Evolutionary conservation across 345 rosid genomes (phyloP), one percentile per base, ranked within the genome.

Genomic region (Kandelia obovata): DNA sequence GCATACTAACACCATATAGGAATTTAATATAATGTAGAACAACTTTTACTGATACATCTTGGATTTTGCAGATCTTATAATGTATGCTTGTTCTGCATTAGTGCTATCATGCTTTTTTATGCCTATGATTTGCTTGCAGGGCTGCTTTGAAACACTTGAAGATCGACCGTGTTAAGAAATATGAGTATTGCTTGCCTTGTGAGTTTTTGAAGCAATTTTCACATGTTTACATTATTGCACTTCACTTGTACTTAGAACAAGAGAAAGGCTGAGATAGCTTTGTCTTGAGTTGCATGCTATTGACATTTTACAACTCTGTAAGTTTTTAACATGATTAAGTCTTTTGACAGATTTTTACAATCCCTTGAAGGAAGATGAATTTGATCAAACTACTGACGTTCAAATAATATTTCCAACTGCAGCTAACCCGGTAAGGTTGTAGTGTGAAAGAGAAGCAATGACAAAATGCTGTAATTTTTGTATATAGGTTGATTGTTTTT

Each of bases 171-270:
- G 56, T 95, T 70, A 95, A 95, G 86, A 86, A 88, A 83, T 95
- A 81, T 30, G 98, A 92, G 77, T 95, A 95, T 72, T 90, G 97
- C 84, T 74, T 95, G 67, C 99, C 99, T 69, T 92, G 99, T 95
- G 75, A 92, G 98, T 90, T 75, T 72, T n/a, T 46, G 17, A 77
- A 28, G 59, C 66, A 64, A 23, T 49, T 23, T 64, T 58, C 60
- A 43, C 17, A 58, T 59, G 61, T 55, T 61, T 25, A 55, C 27
- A 64, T 61, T 51, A 32, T 49, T 35, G 16, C 15, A 13, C 49
- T 43, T 43, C 49, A 43, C 49, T 13, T 43, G 49, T 43, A 43
- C 49, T 15, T 43, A 3, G 49, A 43, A 13, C 49, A 43, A 43
- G 49, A 43, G 49, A 43, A 43, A 2, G 49, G 49, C 17, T 13